Evolutionary conservation across 116 monocot species (phyloP), one percentile per base, ranked within the genome.

Genomic region (Phalaenopsis hybrid): DNA sequence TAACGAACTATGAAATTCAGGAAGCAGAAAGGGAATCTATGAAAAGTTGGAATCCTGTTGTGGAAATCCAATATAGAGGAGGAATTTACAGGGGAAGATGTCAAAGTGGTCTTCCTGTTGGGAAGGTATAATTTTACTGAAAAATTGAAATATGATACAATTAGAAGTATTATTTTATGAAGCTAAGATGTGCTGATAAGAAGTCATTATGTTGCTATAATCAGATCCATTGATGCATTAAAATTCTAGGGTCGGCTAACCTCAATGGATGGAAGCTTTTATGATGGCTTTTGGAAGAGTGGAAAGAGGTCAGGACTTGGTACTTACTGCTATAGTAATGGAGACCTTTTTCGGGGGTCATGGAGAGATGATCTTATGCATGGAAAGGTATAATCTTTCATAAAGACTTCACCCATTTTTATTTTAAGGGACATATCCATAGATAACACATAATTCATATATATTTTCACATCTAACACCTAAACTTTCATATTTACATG

Each of bases 341-440:
- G 99, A 79, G 95, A 95, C 91, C 88, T 99, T 75, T 99, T 91
- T 73, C 95, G 92, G 86, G 99, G 99, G 84, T 18, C 89, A 75
- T 99, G 95, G 99, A 93, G 93, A 81, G 95, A 95, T 87, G 99
- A 99, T 82, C 82, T 93, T 41, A 91, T 99, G 85, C 92, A 99
- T 93, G 99, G 99, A 45, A 99, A 94, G 92, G 98, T 98, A 82
- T 59, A 80, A 45, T 57, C 43, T 77, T 83, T 78, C 4, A 65
- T 46, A 37, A 16, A 65, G 13, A 16, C 4, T 20, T 85, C 8
- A 57, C 78, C 69, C 45, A 43, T 41, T 41, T 79, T 61, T 37
- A 16, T 78, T 41, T 31, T 41, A 41, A 41, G 41, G 41, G 41
- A 41, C 41, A 41, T 41, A 3, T 41, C 0, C 4, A 4, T 41